phyloP scores from a whole-genome alignment of 768 basidiomycete species.

The Amanita exitialis region DNA sequence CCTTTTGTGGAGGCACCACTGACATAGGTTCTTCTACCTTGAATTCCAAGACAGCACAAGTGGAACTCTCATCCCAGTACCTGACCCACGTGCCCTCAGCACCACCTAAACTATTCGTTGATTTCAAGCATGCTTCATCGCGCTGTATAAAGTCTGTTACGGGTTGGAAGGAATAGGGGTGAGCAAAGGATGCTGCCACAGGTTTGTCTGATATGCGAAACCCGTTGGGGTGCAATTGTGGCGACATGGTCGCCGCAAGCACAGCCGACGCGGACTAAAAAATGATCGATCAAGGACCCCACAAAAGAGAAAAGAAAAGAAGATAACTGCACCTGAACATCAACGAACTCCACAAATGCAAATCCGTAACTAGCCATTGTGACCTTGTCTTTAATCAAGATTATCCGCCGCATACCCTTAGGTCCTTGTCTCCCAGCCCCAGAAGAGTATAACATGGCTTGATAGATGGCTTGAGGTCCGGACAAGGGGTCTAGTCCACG shows the following conservation, averaged over 20 bases:
- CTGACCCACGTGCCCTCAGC: constrained; percentile 65
- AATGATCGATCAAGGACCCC: constrained; percentile 9
- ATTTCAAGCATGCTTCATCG: constrained; percentile 68
- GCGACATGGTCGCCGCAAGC: constrained; percentile 79
- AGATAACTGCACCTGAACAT: constrained; percentile 51
- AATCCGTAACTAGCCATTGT: constrained; percentile 89
- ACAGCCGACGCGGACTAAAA: constrained; percentile 71
- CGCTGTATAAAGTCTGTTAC: constrained; percentile 63
- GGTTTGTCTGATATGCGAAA: constrained; percentile 87
- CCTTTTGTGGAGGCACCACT: constrained; percentile 23
- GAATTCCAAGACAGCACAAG: constrained; percentile 66
- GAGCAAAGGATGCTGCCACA: constrained; percentile 88
- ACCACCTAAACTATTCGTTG: constrained; percentile 61
- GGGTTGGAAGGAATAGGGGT: constrained; percentile 83
- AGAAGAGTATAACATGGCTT: constrained; percentile 74
- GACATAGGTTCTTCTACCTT: constrained; percentile 56
- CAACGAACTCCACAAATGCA: constrained; percentile 87
- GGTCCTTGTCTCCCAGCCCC: constrained; percentile 72
- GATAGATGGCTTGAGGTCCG: constrained; percentile 78
- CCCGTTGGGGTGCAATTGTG: constrained; percentile 82
- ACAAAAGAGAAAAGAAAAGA: not conserved
- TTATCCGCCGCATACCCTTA: constrained; percentile 79
- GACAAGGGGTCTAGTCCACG: constrained; percentile 86
- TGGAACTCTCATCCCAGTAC: constrained; percentile 90
- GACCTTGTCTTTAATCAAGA: constrained; percentile 82